These are phyloP conservation scores for Tetracladium marchalianum DNA, from an alignment of 495 filamentous ascomycete genomes.

Conservation along the genomic window DNA sequence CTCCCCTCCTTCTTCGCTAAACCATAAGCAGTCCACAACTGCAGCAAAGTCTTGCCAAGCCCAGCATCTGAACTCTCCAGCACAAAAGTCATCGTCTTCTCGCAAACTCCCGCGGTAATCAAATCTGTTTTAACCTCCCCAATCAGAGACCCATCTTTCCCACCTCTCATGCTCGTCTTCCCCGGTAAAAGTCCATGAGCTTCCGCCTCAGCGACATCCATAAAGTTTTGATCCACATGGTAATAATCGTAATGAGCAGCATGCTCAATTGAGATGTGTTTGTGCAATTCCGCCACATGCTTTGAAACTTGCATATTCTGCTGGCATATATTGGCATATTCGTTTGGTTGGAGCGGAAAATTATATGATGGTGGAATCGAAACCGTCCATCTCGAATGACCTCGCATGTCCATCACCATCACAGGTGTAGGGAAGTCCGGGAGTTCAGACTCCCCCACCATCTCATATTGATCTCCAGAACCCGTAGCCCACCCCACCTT, in stretches of 20 bases:
- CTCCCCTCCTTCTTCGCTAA: slow-evolving; percentile 57
- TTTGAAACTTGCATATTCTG: slow-evolving; percentile 44
- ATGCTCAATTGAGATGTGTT: slow-evolving; percentile 26
- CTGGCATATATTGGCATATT: slow-evolving; percentile 51
- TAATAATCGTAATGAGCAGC: slow-evolving; percentile 43
- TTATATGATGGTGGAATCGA: slow-evolving; percentile 46
- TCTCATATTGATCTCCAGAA: slow-evolving; percentile 32
- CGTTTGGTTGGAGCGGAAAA: slow-evolving; percentile 47
- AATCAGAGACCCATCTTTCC: slow-evolving; percentile 22
- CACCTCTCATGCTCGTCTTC: slow-evolving; percentile 14
- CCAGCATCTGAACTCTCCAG: slow-evolving; percentile 59
- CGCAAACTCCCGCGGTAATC: slow-evolving; percentile 42
- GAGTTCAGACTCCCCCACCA: slow-evolving; percentile 37
- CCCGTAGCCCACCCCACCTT: slow-evolving; percentile 24
- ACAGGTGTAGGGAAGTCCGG: slow-evolving; percentile 50
- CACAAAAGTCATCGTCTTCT: slow-evolving; percentile 57
- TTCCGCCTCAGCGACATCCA: slow-evolving; percentile 58
- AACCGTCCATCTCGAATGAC: slow-evolving; percentile 56
- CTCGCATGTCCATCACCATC: slow-evolving; percentile 44
- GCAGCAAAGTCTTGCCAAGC: slow-evolving; percentile 57
- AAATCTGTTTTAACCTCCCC: slow-evolving; percentile 25
- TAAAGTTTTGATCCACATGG: slow-evolving; percentile 47
- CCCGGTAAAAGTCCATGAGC: slow-evolving; percentile 41
- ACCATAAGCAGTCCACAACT: slow-evolving; percentile 69
- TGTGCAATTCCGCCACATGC: slow-evolving; percentile 37